Evolutionary conservation across 1,139 yeast species (phyloP).

Genomic region (Yamadazyma epiphylla): DNA sequence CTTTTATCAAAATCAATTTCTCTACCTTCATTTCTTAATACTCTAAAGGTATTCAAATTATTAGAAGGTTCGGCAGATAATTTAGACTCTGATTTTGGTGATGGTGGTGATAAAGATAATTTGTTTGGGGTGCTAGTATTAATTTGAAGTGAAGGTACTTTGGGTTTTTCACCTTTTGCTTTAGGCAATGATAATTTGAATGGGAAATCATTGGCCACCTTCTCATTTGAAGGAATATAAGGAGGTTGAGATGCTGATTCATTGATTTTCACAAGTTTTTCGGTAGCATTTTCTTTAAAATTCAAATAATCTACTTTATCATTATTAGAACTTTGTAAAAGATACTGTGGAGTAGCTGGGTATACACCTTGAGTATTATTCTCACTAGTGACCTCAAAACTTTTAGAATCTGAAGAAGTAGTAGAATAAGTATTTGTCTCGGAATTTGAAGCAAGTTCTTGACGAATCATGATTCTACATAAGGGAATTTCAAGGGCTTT

Average conservation of each 20-base stretch:
- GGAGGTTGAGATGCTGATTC: constrained; percentile 11
- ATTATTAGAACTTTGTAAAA: constrained; percentile 32
- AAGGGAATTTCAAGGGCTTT: constrained; percentile 29
- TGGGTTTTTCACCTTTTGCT: constrained; percentile 13
- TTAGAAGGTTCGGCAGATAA: too few species aligned
- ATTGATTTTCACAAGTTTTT: constrained; percentile 11
- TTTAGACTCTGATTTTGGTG: constrained; percentile 4
- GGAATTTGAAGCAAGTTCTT: constrained; percentile 32
- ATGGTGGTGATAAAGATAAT: constrained; percentile 3
- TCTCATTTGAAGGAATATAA: constrained; percentile 6
- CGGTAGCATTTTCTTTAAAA: constrained; percentile 45
- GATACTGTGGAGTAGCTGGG: constrained; percentile 60
- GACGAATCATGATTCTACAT: constrained; percentile 43
- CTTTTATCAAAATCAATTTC: constrained; percentile 83
- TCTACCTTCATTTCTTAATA: constrained; percentile 58
- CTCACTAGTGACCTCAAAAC: constrained; percentile 42
- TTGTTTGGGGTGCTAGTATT: constrained; percentile 17
- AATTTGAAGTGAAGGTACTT: constrained; percentile 25
- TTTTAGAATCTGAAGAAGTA: constrained; percentile 46
- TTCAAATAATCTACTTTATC: constrained; percentile 58
- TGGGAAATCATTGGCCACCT: constrained; percentile 11
- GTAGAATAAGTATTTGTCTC: constrained; percentile 35
- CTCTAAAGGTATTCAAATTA: constrained; percentile 46
- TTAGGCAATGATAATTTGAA: constrained; percentile 21
- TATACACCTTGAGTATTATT: constrained; percentile 39